Evolutionary conservation across 2,329 filamentous ascomycete species (phyloP).

Genomic region (Aspergillus brunneoviolaceus): DNA sequence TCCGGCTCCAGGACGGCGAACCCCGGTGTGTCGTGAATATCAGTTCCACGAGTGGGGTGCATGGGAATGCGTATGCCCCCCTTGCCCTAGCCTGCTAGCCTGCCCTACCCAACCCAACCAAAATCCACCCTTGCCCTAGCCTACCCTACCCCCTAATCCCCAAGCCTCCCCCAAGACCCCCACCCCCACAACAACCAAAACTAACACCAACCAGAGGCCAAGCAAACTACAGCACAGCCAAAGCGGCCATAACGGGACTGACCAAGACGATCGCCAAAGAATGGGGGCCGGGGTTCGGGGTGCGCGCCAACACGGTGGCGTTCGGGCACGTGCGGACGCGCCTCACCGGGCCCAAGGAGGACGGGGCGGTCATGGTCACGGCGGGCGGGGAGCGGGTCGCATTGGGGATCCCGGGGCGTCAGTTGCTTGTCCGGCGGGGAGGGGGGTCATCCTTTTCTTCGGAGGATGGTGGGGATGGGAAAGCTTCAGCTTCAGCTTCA

Average conservation of each 20-base stretch:
- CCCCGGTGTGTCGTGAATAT: slow-evolving; percentile 80
- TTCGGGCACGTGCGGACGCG: slow-evolving; percentile 81
- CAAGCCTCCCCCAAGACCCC: neutral
- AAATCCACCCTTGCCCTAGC: neutral
- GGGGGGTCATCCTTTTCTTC: neutral
- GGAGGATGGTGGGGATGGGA: too few relatives aligned
- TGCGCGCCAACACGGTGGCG: slow-evolving; percentile 78
- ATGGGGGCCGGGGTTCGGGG: slow-evolving; percentile 82
- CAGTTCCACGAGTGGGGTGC: slow-evolving; percentile 74
- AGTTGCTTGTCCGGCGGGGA: slow-evolving; percentile 38
- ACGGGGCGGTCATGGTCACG: slow-evolving; percentile 73
- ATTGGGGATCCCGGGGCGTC: slow-evolving; percentile 68
- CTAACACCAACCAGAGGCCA: slow-evolving; percentile 56
- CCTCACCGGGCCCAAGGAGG: slow-evolving; percentile 80
- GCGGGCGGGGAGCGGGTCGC: slow-evolving; percentile 74
- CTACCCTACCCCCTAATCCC: neutral
- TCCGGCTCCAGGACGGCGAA: slow-evolving; percentile 80
- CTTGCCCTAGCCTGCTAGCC: neutral
- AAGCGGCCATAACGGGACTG: slow-evolving; percentile 78
- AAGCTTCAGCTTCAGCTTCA: neutral
- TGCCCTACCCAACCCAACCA: too few relatives aligned
- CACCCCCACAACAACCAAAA: neutral
- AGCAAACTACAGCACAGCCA: slow-evolving; percentile 82
- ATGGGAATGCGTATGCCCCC: slow-evolving; percentile 67
- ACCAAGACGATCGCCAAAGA: slow-evolving; percentile 90